Evolutionary conservation across 2,329 filamentous ascomycete genomes (phyloP), one percentile per base, ranked within the genome.

Genomic region (Fusarium sp.): DNA sequence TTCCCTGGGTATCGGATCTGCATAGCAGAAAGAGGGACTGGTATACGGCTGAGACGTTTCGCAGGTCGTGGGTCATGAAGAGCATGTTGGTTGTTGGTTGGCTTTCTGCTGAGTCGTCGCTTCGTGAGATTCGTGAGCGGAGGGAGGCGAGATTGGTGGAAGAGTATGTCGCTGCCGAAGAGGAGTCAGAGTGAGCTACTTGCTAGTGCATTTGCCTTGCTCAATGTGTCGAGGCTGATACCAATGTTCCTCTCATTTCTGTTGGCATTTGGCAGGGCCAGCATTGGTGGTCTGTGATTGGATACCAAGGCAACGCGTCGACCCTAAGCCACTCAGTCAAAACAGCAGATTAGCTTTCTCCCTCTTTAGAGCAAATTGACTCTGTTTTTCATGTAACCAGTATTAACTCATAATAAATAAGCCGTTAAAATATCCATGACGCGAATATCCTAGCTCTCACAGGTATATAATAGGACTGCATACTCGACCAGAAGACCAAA

Each of bases 61-160:
- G 45, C 7, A 30, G n/a, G 3, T 53, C 57, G 1, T 64, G 61
- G 61, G 57, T 64, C 0, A 36, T 53, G 44, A 64, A 24, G 18
- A 64, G 61, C n/a, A 62, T 64, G 61, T 22, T 64, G 20, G 38
- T 64, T 7, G 61, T 64, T 26, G 61, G 61, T 4, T 62, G 61
- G 61, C 57, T 64, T 11, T 64, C 61, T 4, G 61, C 61, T 44
- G 61, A 64, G 26, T 20, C 57, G 31, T 62, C 61, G 0, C 1
- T 64, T 1, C 45, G 45, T 12, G 61, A 64, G 26, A 62, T 64
- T 10, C 50, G 38, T 16, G 61, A 64, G 11, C 31, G 61, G 7
- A 42, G 38, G 8, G 61, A 64, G 26, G 38, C 45, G 15, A 35
- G 45, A 35, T 41, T 64, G 7, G 7, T 64, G 1, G 57, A 64